Evolutionary conservation across 2,329 filamentous ascomycete genomes (phyloP).

Genomic region (Colletotrichum somersetense): DNA sequence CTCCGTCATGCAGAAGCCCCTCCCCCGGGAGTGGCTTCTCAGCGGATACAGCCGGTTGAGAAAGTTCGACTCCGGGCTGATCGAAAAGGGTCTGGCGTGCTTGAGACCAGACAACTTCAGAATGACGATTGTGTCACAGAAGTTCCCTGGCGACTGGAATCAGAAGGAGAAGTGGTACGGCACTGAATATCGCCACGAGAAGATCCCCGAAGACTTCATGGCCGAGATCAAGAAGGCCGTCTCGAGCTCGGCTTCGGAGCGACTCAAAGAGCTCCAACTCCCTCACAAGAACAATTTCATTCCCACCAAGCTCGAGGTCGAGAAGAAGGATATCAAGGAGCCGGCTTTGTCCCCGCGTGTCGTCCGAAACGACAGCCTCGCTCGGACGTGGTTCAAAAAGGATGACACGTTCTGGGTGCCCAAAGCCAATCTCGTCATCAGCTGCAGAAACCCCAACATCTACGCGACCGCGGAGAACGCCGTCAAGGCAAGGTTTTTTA

Average conservation of each 20-base stretch:
- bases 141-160: conserved; percentile 86
- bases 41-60: conserved; percentile 83
- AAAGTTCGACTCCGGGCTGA: conserved; percentile 83
- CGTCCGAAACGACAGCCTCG: conserved; percentile 84
- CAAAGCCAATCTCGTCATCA: conserved; percentile 88
- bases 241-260: conserved; percentile 66
- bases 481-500: conserved; percentile 84
- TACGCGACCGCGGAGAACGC: conserved; percentile 82
- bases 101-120: conserved; percentile 91
- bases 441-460: conserved; percentile 83
- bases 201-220: conserved; percentile 82
- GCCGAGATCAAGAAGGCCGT: conserved; percentile 76
- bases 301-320: conserved; percentile 90
- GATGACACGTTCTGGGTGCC: conserved; percentile 99
- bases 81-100: conserved; percentile 78
- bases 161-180: conserved; percentile 97
- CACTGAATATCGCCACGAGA: conserved; percentile 89
- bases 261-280: conserved; percentile 81
- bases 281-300: conserved; percentile 97
- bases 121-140: conserved; percentile 84
- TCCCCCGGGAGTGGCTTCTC: conserved; percentile 88
- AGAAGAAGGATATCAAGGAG: conserved; percentile 89
- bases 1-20: conserved; percentile 89
- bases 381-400: conserved; percentile 96
- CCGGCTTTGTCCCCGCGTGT: conserved; percentile 81